These are phyloP conservation scores for Taxawa tesnikishii DNA, from an alignment of 2,329 filamentous ascomycete species.

Conservation along the genomic window DNA sequence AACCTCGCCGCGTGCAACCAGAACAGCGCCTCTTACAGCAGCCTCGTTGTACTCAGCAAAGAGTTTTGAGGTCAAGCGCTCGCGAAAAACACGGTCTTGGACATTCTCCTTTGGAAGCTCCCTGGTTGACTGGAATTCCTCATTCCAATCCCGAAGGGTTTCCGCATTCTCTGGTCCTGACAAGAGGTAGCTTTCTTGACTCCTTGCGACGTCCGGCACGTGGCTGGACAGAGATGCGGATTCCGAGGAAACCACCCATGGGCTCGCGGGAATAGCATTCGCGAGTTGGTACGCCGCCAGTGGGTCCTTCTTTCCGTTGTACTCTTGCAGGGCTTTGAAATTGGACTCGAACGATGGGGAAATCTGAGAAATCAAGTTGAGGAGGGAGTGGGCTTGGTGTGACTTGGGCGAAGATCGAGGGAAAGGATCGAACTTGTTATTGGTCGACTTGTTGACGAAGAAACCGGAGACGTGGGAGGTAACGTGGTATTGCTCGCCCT, in stretches of 20 bases:
- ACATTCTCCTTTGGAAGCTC: constrained; percentile 89
- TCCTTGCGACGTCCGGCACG: constrained; percentile 70
- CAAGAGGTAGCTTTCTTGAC: constrained; percentile 86
- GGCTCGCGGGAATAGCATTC: constrained; percentile 82
- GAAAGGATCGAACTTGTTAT: constrained; percentile 85
- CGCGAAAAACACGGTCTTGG: constrained; percentile 90
- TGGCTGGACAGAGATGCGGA: constrained; percentile 56
- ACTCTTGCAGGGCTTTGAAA: constrained; percentile 70
- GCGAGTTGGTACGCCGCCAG: constrained; percentile 91
- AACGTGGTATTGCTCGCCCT: constrained; percentile 89
- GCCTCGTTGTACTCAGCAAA: constrained; percentile 98
- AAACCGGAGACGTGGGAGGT: constrained; percentile 91
- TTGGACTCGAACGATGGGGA: constrained; percentile 71
- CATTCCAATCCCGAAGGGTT: constrained; percentile 94
- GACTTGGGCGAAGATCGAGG: constrained; percentile 70
- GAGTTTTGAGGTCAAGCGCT: constrained; percentile 85
- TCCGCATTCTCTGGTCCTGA: constrained; percentile 88
- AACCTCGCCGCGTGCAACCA: constrained; percentile 87
- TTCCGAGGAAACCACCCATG: constrained; percentile 72
- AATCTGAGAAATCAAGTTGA: constrained; percentile 63
- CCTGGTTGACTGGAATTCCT: constrained; percentile 93
- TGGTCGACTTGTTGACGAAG: constrained; percentile 93
- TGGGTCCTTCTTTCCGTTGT: constrained; percentile 75
- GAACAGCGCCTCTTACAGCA: constrained; percentile 77
- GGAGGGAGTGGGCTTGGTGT: constrained; percentile 69